Evolutionary conservation across 2,329 filamentous ascomycete species (phyloP).

Genomic region (Sclerotinia sclerotiorum): DNA sequence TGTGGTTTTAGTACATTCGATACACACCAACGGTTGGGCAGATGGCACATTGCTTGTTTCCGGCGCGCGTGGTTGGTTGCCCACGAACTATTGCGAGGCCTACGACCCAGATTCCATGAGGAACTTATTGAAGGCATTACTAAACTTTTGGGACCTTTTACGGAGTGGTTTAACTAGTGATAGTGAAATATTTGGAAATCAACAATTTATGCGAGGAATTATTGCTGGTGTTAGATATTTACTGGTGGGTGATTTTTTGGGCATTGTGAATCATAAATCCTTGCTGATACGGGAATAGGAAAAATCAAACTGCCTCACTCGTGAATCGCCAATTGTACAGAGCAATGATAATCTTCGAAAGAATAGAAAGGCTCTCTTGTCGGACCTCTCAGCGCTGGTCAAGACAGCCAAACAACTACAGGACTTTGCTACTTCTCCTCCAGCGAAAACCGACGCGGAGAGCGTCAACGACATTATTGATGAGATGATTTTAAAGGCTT

Average conservation of each 20-base stretch:
- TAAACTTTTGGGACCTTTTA: constrained; percentile 90
- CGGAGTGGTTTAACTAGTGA: constrained; percentile 75
- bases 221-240: constrained; percentile 91
- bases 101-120: constrained; percentile 89
- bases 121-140: constrained; percentile 78
- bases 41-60: constrained; percentile 88
- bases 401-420: constrained; percentile 85
- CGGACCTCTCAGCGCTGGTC: constrained; percentile 85
- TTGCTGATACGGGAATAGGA: constrained; percentile 57
- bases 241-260: constrained; percentile 59
- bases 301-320: constrained; percentile 80
- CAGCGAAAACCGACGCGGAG: constrained; percentile 49
- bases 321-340: constrained; percentile 74
- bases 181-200: constrained; percentile 77
- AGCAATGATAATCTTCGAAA: constrained; percentile 73
- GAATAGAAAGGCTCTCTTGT: constrained; percentile 81
- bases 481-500: constrained; percentile 90
- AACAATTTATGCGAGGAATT: constrained; percentile 91
- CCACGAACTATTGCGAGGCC: constrained; percentile 95
- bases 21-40: constrained; percentile 98
- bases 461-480: constrained; percentile 77
- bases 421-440: constrained; percentile 55
- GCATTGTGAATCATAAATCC: neutral
- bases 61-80: constrained; percentile 89
- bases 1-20: constrained; percentile 89